phyloP scores from a whole-genome alignment of 228 moss, liverwort and hornwort genomes.

The Sphagnum magellanicum region DNA sequence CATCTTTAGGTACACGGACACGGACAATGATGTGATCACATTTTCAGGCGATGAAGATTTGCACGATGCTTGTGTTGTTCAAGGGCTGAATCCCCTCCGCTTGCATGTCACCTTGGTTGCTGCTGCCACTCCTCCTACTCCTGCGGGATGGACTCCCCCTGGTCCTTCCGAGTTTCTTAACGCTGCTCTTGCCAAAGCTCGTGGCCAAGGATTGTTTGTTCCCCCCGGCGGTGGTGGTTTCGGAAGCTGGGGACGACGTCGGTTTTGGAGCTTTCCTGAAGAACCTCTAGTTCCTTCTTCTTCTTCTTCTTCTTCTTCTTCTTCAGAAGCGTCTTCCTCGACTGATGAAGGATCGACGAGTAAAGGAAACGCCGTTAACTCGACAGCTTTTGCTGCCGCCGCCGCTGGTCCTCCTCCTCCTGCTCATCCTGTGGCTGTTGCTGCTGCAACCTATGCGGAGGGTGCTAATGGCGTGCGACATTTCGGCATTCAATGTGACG shows the following conservation, averaged over 20 bases:
- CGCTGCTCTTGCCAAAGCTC: too few species aligned
- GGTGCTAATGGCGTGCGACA: constrained; percentile 34
- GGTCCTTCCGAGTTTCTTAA: too few species aligned
- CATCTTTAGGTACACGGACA: constrained; percentile 21
- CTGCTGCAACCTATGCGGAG: constrained; percentile 9
- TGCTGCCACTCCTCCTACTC: not conserved
- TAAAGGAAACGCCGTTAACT: too few species aligned
- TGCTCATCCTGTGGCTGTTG: not conserved
- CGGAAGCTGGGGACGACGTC: not conserved
- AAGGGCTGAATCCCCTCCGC: constrained; percentile 27
- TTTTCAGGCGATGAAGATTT: constrained; percentile 22
- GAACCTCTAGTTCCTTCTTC: too few species aligned
- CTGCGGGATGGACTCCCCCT: not conserved
- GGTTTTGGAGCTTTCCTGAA: not conserved
- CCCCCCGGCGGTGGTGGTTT: not conserved
- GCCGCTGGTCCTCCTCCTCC: too few species aligned
- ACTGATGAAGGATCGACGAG: too few species aligned
- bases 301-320: too few species aligned
- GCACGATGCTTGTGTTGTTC: constrained; percentile 19
- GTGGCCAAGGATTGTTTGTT: too few species aligned
- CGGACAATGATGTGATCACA: constrained; percentile 24
- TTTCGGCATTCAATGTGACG: constrained; percentile 70
- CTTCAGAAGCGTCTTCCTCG: too few species aligned
- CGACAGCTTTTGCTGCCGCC: too few species aligned
- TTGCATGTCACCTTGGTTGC: constrained; percentile 4